Conservation (phyloP, 2,329 filamentous ascomycete species). For the Pleurostoma richardsiae region DNA sequence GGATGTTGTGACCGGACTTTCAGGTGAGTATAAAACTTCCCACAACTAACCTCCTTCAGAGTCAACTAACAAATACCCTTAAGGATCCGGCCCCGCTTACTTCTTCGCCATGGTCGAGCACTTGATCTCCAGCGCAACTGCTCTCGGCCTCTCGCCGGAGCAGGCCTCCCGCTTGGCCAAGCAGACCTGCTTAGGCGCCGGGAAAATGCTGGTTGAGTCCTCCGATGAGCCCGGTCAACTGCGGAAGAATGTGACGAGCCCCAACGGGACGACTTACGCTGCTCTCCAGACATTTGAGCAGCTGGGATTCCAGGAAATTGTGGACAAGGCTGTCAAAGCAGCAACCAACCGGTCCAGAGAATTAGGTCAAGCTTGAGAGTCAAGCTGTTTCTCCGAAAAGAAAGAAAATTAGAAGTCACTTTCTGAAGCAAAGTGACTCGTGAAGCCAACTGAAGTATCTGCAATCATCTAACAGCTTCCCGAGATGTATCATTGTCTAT, state of each 20-base stretch:
- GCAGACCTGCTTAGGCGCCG: conserved; percentile 46
- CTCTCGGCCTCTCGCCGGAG: conserved; percentile 38
- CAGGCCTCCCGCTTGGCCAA: conserved; percentile 44
- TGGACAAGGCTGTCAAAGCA: conserved; percentile 40
- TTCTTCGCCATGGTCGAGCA: conserved; percentile 50
- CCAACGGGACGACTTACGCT: conserved; percentile 45
- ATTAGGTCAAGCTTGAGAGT: conserved; percentile 25
- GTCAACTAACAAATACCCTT: no score
- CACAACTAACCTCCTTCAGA: no score
- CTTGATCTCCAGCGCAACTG: conserved; percentile 35
- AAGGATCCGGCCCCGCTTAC: conserved; percentile 46
- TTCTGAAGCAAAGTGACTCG: no score
- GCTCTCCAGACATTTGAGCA: conserved; percentile 42
- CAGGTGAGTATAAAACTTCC: conserved; percentile 25
- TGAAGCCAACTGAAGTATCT: no score
- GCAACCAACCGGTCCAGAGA: conserved; percentile 36
- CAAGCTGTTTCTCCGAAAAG: no score
- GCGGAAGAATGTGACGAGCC: conserved; percentile 46
- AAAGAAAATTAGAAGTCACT: no score
- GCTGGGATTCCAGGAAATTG: conserved; percentile 34
- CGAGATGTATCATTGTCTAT: no score
- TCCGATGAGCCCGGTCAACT: conserved; percentile 39
- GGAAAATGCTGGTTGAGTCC: conserved; percentile 43
- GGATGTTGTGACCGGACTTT: conserved; percentile 44
- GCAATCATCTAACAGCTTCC: no score